Conservation (phyloP, 306 rosid genomes). For the Cyclanthera cordifolia region DNA sequence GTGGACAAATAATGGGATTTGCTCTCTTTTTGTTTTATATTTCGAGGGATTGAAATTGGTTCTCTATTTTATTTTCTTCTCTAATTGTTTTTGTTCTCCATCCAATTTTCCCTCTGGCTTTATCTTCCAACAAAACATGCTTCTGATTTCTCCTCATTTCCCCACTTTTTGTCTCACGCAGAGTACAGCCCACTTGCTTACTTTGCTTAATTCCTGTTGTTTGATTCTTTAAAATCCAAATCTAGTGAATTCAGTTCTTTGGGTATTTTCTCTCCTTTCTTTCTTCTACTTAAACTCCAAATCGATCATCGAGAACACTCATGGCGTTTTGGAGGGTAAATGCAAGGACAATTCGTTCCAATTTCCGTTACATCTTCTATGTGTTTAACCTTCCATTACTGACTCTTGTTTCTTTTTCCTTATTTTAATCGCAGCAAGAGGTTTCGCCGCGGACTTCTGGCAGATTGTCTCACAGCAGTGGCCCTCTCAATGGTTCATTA, state of each 20-base stretch:
- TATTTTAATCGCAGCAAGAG: slow-evolving; percentile 43
- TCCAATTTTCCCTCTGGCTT: neutral
- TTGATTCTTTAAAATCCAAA: neutral
- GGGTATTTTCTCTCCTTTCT: neutral
- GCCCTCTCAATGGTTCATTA: slow-evolving; percentile 83
- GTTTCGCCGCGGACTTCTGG: slow-evolving; percentile 88
- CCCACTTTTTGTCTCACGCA: slow-evolving; percentile 5
- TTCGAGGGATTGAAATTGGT: slow-evolving; percentile 6
- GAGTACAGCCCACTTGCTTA: neutral
- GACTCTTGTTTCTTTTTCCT: neutral
- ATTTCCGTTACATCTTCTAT: neutral
- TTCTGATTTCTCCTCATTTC: slow-evolving; percentile 7
- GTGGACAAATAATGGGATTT: slow-evolving; percentile 23
- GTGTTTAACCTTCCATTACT: no score
- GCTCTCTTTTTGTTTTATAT: neutral
- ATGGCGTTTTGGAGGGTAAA: neutral
- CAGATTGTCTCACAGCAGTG: slow-evolving; percentile 86
- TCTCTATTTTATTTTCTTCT: neutral
- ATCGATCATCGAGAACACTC: neutral
- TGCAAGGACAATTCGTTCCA: neutral
- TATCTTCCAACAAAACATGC: slow-evolving; percentile 8
- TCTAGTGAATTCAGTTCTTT: neutral
- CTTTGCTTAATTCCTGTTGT: slow-evolving; percentile 3
- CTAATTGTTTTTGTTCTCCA: neutral
- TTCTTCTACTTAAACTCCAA: neutral